A percentile compares a stretch with the other conserved stretches of the same genome.
Conservation (phyloP, 1,139 yeast species). For the Diutina ranongensis region DNA sequence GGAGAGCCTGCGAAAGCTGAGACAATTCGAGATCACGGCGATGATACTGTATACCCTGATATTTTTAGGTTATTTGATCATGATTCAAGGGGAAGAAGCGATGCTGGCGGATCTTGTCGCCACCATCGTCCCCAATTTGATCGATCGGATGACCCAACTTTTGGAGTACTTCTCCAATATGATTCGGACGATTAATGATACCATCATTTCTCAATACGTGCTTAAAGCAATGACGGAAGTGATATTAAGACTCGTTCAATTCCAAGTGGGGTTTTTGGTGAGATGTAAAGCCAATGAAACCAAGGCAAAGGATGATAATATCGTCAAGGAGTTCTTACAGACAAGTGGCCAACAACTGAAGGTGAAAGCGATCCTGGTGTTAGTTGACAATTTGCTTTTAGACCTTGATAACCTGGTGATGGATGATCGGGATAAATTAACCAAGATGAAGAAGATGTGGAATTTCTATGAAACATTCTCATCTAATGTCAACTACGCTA, state of each 20-base stretch:
- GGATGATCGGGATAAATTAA: slow-evolving; percentile 17
- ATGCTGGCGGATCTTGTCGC: slow-evolving; percentile 5
- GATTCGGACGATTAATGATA: background rate
- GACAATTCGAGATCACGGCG: slow-evolving; percentile 18
- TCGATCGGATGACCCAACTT: background rate
- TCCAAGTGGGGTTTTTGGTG: background rate
- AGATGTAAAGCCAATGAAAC: background rate
- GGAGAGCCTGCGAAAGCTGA: background rate
- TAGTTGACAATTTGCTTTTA: background rate
- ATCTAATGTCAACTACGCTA: slow-evolving; percentile 19
- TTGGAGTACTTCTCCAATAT: background rate
- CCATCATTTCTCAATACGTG: background rate
- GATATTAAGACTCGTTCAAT: background rate
- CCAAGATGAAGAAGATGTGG: slow-evolving; percentile 22
- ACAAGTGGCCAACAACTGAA: background rate
- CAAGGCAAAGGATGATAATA: background rate
- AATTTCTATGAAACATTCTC: slow-evolving; percentile 27
- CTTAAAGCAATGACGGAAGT: background rate
- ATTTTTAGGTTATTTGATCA: slow-evolving; percentile 20
- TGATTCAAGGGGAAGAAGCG: slow-evolving; percentile 26
- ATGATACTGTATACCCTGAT: slow-evolving; percentile 21
- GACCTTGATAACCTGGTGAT: slow-evolving; percentile 10
- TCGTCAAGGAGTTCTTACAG: background rate
- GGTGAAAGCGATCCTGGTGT: background rate
- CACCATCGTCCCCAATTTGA: background rate